These are phyloP conservation scores for Fusarium annulatum DNA, from an alignment of 2,329 filamentous ascomycete species.

Conservation along the genomic window DNA sequence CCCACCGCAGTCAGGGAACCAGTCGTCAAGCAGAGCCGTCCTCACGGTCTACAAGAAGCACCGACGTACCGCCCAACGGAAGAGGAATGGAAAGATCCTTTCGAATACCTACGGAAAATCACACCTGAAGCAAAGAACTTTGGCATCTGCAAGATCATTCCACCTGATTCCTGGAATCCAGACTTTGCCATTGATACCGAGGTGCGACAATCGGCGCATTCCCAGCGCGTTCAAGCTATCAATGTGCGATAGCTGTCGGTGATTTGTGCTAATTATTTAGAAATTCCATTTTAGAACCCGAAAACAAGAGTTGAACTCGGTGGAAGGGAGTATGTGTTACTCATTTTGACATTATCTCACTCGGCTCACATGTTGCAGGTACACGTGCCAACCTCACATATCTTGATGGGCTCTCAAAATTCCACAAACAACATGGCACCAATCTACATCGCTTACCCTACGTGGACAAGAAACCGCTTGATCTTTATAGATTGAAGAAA, in stretches of 20 bases:
- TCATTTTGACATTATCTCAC: background rate
- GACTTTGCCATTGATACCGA: slow-evolving; percentile 97
- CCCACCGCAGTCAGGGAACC: slow-evolving; percentile 80
- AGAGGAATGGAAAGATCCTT: slow-evolving; percentile 94
- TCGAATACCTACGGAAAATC: slow-evolving; percentile 94
- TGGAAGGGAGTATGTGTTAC: slow-evolving; percentile 86
- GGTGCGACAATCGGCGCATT: slow-evolving; percentile 60
- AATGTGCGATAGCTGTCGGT: background rate
- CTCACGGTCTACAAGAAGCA: slow-evolving; percentile 88
- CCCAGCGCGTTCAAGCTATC: slow-evolving; percentile 15
- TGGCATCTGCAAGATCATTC: slow-evolving; percentile 95
- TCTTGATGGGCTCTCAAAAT: slow-evolving; percentile 93
- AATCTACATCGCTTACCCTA: slow-evolving; percentile 94
- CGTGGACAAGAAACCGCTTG: slow-evolving; percentile 96
- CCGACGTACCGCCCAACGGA: slow-evolving; percentile 90
- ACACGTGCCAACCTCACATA: slow-evolving; percentile 97
- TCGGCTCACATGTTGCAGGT: slow-evolving; percentile 65
- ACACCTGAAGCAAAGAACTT: slow-evolving; percentile 85
- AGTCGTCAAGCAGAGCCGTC: slow-evolving; percentile 79
- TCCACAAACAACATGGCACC: slow-evolving; percentile 95
- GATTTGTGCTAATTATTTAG: slow-evolving; percentile 57
- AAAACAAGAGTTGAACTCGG: slow-evolving; percentile 95
- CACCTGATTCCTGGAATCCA: slow-evolving; percentile 93
- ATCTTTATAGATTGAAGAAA: slow-evolving; percentile 96
- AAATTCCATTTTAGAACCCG: slow-evolving; percentile 96